Base-by-base conservation (phyloP, 768 basidiomycete genomes). In the Russula abietina region DNA sequence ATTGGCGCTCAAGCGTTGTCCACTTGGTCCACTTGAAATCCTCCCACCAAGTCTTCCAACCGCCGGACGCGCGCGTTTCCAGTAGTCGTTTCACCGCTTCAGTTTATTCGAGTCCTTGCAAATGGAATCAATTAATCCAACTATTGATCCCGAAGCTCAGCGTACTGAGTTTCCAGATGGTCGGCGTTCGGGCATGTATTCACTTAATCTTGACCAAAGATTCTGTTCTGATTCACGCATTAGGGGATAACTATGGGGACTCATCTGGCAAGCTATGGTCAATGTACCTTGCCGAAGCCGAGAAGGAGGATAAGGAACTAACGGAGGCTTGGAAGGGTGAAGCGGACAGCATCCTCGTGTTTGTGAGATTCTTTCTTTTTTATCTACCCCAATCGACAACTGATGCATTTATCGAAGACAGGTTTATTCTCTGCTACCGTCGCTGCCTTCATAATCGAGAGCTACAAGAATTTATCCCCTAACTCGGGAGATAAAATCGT, bases 351-450 rank as follows among this genome's bases (percentile, higher is more conserved):
- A 56, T 64, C 4, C 24, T 64, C 19, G 36, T 61, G 7, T 56
- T 64, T 55, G 63, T 64, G 49, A n/a, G 63, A 26, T 6, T 30
- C 0, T 17, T 33, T 30, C 3, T 19, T 26, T 30, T 10, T 28
- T 45, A 10, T 59, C 10, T n/a, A 5, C 16, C 10, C 32, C 0
- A 1, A 17, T 39, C 14, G 28, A n/a, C 16, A 19, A 30, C 38
- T 59, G 19, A 49, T 19, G 30, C 24, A 32, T 9, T 16, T 24
- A 10, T 30, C n/a, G 48, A 49, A 65, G 65, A 46, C 65, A 10
- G 57, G 65, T 41, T 43, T 66, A 2, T 66, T 65, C 26, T 65
- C 65, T 8, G 64, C 65, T 5, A 22, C 28, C 9, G 39, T 64
- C 43, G 46, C 62, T 0, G 50, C 38, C 8, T 46, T 63, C 41